Base-by-base conservation (phyloP, 2,329 filamentous ascomycete genomes). In the Cercospora beticola region DNA sequence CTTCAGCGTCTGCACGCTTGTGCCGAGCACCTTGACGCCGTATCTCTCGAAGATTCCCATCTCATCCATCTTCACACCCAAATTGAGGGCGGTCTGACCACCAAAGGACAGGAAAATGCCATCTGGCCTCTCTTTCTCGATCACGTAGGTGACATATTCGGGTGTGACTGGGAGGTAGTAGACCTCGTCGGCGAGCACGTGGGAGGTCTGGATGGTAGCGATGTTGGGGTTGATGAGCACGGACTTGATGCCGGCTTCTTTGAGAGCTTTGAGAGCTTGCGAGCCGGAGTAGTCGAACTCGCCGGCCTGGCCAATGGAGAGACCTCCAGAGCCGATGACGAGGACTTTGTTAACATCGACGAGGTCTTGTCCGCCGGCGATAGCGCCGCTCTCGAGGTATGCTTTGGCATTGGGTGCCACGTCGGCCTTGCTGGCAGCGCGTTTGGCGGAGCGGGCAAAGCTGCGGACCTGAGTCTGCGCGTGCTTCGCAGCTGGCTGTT, bases 221-320 rank as follows among this genome's bases (percentile, higher is more conserved):
- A 98, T 98, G 81, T 98, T 98, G 77, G 94, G 94, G 83, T 98
- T 98, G 81, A 98, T 94, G 73, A 98, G 89, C 65, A 98, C 92
- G 9, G 94, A 97, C 74, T 90, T 83, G 69, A 98, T 92, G 70
- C 93, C 93, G 72, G 94, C 94, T 83, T 98, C 94, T 83, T 97
- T 98, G 70, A 99, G 86, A 46, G 95, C 95, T 84, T 98, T 98
- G 71, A 99, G 86, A 65, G 95, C 95, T 85, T 98, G 95, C 5
- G 94, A 94, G 72, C 95, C 94, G 81, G 95, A 98, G 82, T 98
- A 98, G 83, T 98, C 94, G 77, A 98, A 98, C 84, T 98, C 94
- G 84, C 94, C 94, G 73, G 94, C 94, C 83, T 98, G 94, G 72
- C 94, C 94, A 87, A 98, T 98, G 80, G 92, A 93, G 75, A 98